Conservation (phyloP, 2,329 filamentous ascomycete species). For the Penicillium hordei region DNA sequence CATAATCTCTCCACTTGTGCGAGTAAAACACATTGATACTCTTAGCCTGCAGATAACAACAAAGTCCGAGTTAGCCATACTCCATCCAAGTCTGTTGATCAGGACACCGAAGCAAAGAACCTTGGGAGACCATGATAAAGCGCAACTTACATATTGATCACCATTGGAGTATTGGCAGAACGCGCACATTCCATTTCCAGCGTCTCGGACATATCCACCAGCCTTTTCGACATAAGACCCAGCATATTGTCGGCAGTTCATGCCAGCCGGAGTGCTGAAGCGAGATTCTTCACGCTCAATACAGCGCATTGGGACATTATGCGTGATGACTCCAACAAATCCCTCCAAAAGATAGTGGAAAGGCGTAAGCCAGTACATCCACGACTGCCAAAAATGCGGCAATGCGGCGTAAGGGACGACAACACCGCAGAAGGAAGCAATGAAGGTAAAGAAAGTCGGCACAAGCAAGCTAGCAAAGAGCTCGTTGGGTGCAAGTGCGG, state of each 20-base stretch:
- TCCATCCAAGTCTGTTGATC: too few species aligned
- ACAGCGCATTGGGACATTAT: conserved; percentile 58
- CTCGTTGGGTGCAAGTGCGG: conserved; percentile 65
- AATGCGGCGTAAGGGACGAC: conserved; percentile 66
- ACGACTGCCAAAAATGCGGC: conserved; percentile 64
- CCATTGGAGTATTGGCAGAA: conserved; percentile 64
- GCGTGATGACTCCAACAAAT: conserved; percentile 57
- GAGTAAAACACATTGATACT: conserved; percentile 61
- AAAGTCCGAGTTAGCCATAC: neutral
- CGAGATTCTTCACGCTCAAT: conserved; percentile 57
- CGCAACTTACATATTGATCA: conserved; percentile 56
- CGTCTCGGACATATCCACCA: conserved; percentile 62
- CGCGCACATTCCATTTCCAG: conserved; percentile 58
- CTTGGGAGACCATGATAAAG: neutral
- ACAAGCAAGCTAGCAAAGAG: conserved; percentile 65
- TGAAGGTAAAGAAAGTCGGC: conserved; percentile 67
- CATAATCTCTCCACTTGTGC: conserved; percentile 65
- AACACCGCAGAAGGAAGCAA: conserved; percentile 73
- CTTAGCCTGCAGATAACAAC: conserved; percentile 24
- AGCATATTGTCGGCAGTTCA: conserved; percentile 62
- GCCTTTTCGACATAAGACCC: conserved; percentile 52
- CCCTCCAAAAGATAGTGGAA: conserved; percentile 67
- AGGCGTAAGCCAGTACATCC: conserved; percentile 68
- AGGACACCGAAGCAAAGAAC: neutral
- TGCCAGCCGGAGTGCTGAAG: conserved; percentile 59